Conservation (phyloP, 1,284 basidiomycete species). For the Pseudomicrostroma phylloplanum region DNA sequence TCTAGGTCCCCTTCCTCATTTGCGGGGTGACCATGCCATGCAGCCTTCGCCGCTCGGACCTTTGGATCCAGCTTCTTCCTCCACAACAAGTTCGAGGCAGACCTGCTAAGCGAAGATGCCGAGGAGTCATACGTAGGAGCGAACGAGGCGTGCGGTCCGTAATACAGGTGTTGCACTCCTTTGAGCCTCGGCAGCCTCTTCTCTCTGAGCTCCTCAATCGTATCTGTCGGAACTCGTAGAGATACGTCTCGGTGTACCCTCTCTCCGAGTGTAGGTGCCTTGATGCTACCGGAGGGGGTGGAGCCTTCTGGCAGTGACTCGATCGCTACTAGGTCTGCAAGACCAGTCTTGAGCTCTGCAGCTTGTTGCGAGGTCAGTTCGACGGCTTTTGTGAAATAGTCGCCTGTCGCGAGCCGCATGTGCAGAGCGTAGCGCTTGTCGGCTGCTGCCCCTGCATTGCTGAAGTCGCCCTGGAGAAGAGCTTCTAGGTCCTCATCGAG, state of each 20-base stretch:
- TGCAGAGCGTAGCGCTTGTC: slow-evolving; percentile 31
- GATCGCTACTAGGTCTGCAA: slow-evolving; percentile 36
- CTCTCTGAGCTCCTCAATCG: background rate
- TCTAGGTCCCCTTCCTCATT: background rate
- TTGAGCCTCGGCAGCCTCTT: background rate
- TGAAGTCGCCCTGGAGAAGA: background rate
- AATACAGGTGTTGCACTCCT: slow-evolving; percentile 30
- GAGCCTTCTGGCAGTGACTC: slow-evolving; percentile 9
- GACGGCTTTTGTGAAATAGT: slow-evolving; percentile 46
- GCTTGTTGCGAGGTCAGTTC: slow-evolving; percentile 17
- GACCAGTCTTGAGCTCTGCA: slow-evolving; percentile 25
- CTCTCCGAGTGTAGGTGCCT: slow-evolving; percentile 11
- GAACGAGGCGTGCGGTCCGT: slow-evolving; percentile 36
- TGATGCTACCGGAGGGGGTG: background rate
- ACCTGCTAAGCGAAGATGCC: slow-evolving; percentile 20
- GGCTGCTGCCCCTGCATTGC: background rate
- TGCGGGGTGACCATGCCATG: background rate
- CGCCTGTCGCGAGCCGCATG: slow-evolving; percentile 41
- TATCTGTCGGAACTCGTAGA: background rate
- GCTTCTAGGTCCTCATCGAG: background rate
- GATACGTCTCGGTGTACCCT: background rate
- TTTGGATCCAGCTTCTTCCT: background rate
- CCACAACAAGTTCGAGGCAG: slow-evolving; percentile 20
- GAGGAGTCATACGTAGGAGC: slow-evolving; percentile 41
- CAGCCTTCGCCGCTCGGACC: background rate